A percentile compares a stretch with the other conserved stretches of the same genome.
These are phyloP conservation scores for Claviceps sp. DNA, from an alignment of 2,329 filamentous ascomycete genomes.

Conservation along the genomic window DNA sequence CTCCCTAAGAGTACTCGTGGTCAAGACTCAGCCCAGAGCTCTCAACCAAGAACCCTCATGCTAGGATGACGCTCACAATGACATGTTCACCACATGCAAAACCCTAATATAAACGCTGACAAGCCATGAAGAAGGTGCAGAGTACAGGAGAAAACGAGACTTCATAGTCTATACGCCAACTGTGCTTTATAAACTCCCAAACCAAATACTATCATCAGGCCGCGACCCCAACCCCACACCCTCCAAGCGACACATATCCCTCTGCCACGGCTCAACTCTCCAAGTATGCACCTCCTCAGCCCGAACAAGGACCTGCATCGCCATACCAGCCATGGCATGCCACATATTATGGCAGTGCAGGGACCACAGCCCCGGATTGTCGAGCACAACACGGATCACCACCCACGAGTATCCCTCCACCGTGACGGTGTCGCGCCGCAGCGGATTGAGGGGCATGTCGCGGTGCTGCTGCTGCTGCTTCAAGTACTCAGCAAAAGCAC, in stretches of 20 bases:
- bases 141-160: background rate
- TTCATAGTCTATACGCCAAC: background rate
- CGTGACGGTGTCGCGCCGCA: constrained; percentile 31
- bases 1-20: too few relatives aligned
- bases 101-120: background rate
- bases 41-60: too few relatives aligned
- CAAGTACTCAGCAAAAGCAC: constrained; percentile 14
- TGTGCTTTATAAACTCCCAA: constrained; percentile 17
- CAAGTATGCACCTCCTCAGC: constrained; percentile 16
- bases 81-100: background rate
- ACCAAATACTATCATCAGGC: constrained; percentile 23
- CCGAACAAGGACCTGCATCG: constrained; percentile 40
- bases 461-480: constrained; percentile 4
- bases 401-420: constrained; percentile 41
- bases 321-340: constrained; percentile 43
- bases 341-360: constrained; percentile 47
- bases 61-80: background rate
- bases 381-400: constrained; percentile 38
- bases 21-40: too few relatives aligned
- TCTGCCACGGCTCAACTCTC: constrained; percentile 12
- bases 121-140: background rate
- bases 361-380: constrained; percentile 45
- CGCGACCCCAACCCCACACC: constrained; percentile 19
- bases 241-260: constrained; percentile 15
- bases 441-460: constrained; percentile 15